Conservation (phyloP, 2,329 filamentous ascomycete species). For the Cladosporium sp. region DNA sequence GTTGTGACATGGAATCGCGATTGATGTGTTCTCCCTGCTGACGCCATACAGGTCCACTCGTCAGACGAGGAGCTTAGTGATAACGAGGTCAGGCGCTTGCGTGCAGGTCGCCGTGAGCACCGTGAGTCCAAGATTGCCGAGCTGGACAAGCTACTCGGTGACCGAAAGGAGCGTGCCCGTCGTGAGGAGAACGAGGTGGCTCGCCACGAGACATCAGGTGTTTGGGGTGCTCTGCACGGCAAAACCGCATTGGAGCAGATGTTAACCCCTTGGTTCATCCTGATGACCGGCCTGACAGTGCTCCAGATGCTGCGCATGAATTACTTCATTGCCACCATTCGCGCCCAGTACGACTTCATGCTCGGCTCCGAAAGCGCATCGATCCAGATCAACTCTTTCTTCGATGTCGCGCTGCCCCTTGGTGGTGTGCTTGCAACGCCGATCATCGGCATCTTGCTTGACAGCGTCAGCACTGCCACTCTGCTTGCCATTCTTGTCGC, state of each 20-base stretch:
- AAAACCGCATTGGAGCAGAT: conserved; percentile 69
- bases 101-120: conserved; percentile 48
- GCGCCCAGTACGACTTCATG: conserved; percentile 76
- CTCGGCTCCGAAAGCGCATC: conserved; percentile 60
- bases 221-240: conserved; percentile 83
- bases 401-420: conserved; percentile 75
- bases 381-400: conserved; percentile 71
- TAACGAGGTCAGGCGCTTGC: conserved; percentile 56
- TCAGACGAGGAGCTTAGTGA: conserved; percentile 55
- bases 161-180: conserved; percentile 62
- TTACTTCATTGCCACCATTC: conserved; percentile 84
- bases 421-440: conserved; percentile 81
- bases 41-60: conserved; percentile 40
- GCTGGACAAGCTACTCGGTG: conserved; percentile 69
- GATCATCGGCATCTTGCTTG: conserved; percentile 76
- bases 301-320: conserved; percentile 59
- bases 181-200: conserved; percentile 32
- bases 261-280: conserved; percentile 73
- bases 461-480: conserved; percentile 67
- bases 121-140: conserved; percentile 64
- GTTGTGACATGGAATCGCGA: neutral
- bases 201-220: conserved; percentile 44
- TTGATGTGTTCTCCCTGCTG: neutral
- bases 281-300: conserved; percentile 74
- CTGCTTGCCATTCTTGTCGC: conserved; percentile 68